These are phyloP conservation scores for Erythrophleum ivorense DNA, from an alignment of 331 rosid genomes.

Conservation along the genomic window DNA sequence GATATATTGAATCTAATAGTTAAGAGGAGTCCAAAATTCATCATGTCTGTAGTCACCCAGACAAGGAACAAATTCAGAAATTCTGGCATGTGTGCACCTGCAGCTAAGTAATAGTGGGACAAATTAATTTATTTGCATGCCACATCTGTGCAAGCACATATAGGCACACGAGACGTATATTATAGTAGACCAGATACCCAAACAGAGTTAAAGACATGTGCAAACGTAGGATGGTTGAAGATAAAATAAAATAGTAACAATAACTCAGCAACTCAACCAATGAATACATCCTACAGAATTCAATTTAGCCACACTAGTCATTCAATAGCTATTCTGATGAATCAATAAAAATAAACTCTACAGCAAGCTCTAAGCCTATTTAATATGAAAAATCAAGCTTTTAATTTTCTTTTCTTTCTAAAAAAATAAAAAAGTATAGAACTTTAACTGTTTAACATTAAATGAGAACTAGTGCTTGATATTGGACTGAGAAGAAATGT, in stretches of 20 bases:
- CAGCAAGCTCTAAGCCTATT: background rate
- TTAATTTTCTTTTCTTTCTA: background rate
- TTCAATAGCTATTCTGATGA: no score
- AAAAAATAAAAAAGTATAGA: no score
- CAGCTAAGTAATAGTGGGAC: background rate
- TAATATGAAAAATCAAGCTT: background rate
- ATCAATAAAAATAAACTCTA: no score
- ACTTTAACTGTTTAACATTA: background rate
- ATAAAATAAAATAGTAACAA: no score
- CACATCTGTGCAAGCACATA: background rate
- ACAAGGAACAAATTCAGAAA: background rate
- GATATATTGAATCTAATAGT: background rate
- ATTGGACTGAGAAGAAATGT: no score
- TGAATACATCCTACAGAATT: no score
- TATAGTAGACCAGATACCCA: no score
- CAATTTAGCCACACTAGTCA: no score
- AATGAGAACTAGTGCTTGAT: background rate
- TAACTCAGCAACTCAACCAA: no score
- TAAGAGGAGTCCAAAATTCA: slow-evolving; percentile 26
- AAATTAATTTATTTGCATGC: slow-evolving; percentile 25
- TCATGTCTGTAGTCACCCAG: background rate
- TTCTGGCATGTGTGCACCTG: slow-evolving; percentile 14
- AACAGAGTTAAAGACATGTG: no score
- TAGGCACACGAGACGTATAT: no score
- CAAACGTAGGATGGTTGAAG: no score